phyloP scores from a whole-genome alignment of 495 filamentous ascomycete genomes.

The Tuber indicum region DNA sequence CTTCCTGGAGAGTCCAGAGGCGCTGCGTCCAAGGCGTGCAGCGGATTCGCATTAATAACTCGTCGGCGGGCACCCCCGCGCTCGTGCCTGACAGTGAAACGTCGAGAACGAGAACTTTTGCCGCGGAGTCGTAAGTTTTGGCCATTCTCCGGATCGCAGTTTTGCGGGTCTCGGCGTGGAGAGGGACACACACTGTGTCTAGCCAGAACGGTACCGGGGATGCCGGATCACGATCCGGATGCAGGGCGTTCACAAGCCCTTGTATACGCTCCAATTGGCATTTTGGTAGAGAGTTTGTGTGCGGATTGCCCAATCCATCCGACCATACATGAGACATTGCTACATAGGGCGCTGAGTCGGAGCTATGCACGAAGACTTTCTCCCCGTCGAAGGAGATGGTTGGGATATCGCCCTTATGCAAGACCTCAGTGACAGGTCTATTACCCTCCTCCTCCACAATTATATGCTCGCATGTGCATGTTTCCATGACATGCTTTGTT shows the following conservation, averaged over 20 bases:
- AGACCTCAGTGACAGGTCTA: conserved; percentile 2
- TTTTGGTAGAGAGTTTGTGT: conserved; percentile 5
- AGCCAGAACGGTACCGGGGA: conserved; percentile 10
- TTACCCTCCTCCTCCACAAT: conserved; percentile 3
- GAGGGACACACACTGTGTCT: conserved; percentile 13
- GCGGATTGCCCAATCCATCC: conserved; percentile 17
- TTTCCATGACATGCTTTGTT: conserved; percentile 6
- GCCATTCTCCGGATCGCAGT: conserved; percentile 12
- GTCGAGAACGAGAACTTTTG: conserved; percentile 10
- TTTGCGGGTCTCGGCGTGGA: conserved; percentile 1
- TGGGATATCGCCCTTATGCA: neutral
- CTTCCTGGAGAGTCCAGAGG: conserved; percentile 24
- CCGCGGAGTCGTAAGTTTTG: conserved; percentile 9
- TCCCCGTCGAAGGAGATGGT: conserved; percentile 5
- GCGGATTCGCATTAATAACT: conserved; percentile 17
- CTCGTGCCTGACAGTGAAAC: neutral
- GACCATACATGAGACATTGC: conserved; percentile 27
- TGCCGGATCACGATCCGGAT: neutral
- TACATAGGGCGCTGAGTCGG: conserved; percentile 10
- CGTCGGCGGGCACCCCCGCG: neutral
- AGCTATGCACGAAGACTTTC: neutral
- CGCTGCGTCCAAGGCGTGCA: conserved; percentile 19
- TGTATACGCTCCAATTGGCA: conserved; percentile 7
- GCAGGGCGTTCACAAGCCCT: neutral
- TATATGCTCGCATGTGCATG: conserved; percentile 8